A percentile compares a stretch with the other conserved stretches of the same genome.
Conservation (phyloP, 2,329 filamentous ascomycete species). For the Ophiostoma sp. region DNA sequence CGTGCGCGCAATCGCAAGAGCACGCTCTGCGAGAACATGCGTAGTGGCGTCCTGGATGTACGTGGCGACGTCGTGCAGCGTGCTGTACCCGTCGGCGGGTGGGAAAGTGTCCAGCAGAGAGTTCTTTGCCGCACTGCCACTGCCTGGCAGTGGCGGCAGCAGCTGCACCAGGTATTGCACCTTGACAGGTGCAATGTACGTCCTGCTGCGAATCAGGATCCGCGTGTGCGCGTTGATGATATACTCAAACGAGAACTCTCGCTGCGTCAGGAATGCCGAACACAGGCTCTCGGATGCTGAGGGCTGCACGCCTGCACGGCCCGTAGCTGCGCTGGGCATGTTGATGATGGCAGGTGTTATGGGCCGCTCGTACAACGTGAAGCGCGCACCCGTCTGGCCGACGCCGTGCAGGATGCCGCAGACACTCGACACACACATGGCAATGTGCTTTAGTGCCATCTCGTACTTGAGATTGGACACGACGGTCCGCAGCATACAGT, state of each 20-base stretch:
- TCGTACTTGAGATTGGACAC: constrained; percentile 46
- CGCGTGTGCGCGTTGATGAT: constrained; percentile 41
- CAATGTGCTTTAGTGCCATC: constrained; percentile 36
- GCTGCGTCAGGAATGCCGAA: constrained; percentile 39
- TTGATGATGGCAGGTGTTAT: constrained; percentile 27
- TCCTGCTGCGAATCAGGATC: constrained; percentile 42
- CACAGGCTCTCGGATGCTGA: constrained; percentile 43
- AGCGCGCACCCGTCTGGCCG: constrained; percentile 20
- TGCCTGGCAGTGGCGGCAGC: constrained; percentile 30
- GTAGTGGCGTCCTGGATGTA: constrained; percentile 43
- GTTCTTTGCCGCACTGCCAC: constrained; percentile 25
- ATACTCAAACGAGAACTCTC: constrained; percentile 41
- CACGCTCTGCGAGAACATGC: constrained; percentile 37
- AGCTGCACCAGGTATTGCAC: constrained; percentile 41
- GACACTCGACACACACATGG: constrained; percentile 41
- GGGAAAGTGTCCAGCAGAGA: constrained; percentile 37
- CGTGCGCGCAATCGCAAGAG: constrained; percentile 30
- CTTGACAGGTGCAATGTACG: constrained; percentile 41
- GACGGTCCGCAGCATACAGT: constrained; percentile 48
- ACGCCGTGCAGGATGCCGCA: constrained; percentile 38
- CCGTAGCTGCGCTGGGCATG: background rate
- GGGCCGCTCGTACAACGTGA: constrained; percentile 25
- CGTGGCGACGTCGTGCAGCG: constrained; percentile 40
- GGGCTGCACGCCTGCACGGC: constrained; percentile 27
- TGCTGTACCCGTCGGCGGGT: constrained; percentile 44